Conservation (phyloP, 2,329 filamentous ascomycete genomes). For the Paecilomyces variotii region DNA sequence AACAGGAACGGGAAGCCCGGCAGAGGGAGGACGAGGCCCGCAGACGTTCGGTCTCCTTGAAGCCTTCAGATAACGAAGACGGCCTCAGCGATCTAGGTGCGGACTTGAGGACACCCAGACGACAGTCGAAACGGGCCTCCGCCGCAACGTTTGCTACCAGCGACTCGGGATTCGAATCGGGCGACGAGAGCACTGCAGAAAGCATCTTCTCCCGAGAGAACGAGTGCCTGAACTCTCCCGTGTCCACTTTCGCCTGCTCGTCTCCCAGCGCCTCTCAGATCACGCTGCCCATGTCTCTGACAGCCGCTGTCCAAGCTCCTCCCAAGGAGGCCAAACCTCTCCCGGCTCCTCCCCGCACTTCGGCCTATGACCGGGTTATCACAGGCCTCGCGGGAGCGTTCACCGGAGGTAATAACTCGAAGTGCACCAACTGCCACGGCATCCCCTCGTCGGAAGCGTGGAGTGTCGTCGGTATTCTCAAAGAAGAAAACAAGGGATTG, state of each 20-base stretch:
- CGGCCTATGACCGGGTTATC: constrained; percentile 37
- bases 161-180: constrained; percentile 54
- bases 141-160: constrained; percentile 34
- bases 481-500: constrained; percentile 48
- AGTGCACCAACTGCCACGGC: constrained; percentile 36
- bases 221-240: constrained; percentile 25
- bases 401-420: constrained; percentile 18
- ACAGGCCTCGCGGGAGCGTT: constrained; percentile 29
- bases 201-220: constrained; percentile 39
- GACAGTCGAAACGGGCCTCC: constrained; percentile 30
- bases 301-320: constrained; percentile 23
- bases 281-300: constrained; percentile 20
- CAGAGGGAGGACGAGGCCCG: constrained; percentile 32
- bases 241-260: constrained; percentile 23
- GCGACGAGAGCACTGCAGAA: constrained; percentile 45
- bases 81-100: constrained; percentile 23
- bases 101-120: constrained; percentile 25
- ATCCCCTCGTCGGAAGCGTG: constrained; percentile 42
- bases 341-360: constrained; percentile 19
- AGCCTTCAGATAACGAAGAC: constrained; percentile 20
- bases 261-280: constrained; percentile 28
- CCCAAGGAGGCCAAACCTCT: constrained; percentile 21
- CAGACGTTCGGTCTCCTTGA: constrained; percentile 22
- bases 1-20: constrained; percentile 34
- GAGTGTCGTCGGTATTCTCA: constrained; percentile 44